These are phyloP conservation scores for Xerocomus brunneocitrinus DNA, from an alignment of 768 basidiomycete species.

Conservation along the genomic window DNA sequence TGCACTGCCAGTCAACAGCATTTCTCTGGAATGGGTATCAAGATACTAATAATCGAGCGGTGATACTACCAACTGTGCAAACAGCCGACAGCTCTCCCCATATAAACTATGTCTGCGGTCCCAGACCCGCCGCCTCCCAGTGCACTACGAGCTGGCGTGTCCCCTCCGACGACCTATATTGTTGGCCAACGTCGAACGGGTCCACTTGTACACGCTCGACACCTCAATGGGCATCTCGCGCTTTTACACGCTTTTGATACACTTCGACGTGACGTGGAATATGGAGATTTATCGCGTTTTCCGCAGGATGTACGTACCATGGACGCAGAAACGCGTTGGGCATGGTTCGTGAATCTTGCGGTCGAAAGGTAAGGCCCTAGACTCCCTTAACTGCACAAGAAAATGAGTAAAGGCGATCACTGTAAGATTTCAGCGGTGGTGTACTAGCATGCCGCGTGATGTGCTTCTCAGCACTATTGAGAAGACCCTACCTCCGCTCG, in stretches of 20 bases:
- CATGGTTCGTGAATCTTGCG: conserved; percentile 35
- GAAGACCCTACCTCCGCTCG: conserved; percentile 30
- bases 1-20: neutral
- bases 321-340: conserved; percentile 31
- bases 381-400: neutral
- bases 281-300: conserved; percentile 4
- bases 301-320: conserved; percentile 9
- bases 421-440: conserved; percentile 37
- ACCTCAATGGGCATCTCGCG: conserved; percentile 29
- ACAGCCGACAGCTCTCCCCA: neutral
- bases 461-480: neutral
- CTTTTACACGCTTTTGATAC: conserved; percentile 26
- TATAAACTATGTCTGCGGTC: neutral
- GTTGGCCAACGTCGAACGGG: neutral
- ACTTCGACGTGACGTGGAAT: conserved; percentile 21
- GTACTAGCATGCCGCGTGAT: neutral
- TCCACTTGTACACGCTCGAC: neutral
- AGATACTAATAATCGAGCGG: neutral
- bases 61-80: no score
- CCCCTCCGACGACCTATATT: neutral
- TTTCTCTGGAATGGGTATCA: neutral
- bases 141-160: neutral
- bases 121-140: neutral
- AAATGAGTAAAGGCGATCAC: no score
- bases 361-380: conserved; percentile 29